Evolutionary conservation across 768 basidiomycete species (phyloP), one percentile per base, ranked within the genome.

Genomic region (Hericium alpestre): DNA sequence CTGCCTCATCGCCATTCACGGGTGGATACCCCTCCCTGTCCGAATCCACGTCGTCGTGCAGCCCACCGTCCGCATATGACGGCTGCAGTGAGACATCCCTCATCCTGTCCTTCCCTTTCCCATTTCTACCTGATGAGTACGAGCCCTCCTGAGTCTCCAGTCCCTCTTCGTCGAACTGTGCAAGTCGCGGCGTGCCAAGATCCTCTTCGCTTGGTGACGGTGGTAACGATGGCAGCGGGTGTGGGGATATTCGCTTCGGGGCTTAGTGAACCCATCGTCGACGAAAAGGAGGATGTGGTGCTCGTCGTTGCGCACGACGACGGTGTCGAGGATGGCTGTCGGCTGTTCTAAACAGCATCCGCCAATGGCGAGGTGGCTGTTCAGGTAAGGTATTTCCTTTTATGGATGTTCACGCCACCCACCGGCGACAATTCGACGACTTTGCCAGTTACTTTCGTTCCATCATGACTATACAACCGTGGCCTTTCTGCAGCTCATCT

Each of bases 1-100:
- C 10, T 90, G 77, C 77, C 37, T 77, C 77, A 18, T 83, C 83
- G 59, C 89, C 84, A 43, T 72, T 81, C 41, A 68, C 77, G 3
- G 89, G 89, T 1, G 89, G 87, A 64, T 90, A 90, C 22, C 60
- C 47, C 23, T 71, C 69, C 27, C 46, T 18, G 27, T 22, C n/a
- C 16, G 13, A 22, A 16, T n/a, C 25, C 20, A 23, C 25, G 1
- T 15, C 48, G 22, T 32, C 18, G 4, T 22, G 5, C 13, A 49
- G 55, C 37, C 16, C 27, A 38, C 56, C 57, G 18, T 61, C 60
- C 13, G 40, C 51, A 18, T 51, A 52, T 43, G 40, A 56, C 49
- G 41, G 51, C 38, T 4, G 52, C n/a, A 16, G 40, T 41, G 5
- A 50, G 43, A 5, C 11, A n/a, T 40, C 46, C 9, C 27, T 22